Evolutionary conservation across 1,284 basidiomycete species (phyloP).

Genomic region (Rhodotorula sp.): DNA sequence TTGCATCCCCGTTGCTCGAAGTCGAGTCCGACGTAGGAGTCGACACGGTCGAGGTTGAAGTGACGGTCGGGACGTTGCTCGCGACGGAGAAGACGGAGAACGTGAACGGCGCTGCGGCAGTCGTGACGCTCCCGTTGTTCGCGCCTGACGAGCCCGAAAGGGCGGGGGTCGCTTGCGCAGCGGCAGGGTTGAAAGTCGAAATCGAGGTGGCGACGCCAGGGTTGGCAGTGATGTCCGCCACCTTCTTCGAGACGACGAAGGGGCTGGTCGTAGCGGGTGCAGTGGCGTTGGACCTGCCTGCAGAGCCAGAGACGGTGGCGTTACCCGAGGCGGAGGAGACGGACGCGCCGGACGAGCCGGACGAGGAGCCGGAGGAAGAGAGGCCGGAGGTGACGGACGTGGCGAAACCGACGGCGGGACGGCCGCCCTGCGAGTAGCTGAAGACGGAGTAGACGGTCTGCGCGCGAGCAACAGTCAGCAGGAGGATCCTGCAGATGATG

Average conservation of each 20-base stretch:
- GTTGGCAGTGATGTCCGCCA: constrained; percentile 16
- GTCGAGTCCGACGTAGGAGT: not conserved
- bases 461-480: too few relatives aligned
- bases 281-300: not conserved
- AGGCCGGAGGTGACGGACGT: constrained; percentile 24
- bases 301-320: constrained; percentile 11
- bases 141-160: constrained; percentile 3
- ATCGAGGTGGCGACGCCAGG: constrained; percentile 7
- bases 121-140: not conserved
- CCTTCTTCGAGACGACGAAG: constrained; percentile 10
- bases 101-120: constrained; percentile 21
- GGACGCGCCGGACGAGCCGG: not conserved
- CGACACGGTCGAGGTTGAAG: constrained; percentile 2
- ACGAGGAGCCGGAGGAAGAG: not conserved
- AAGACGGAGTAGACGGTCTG: constrained; percentile 34
- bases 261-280: not conserved
- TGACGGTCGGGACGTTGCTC: too few relatives aligned
- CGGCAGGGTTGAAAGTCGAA: constrained; percentile 4
- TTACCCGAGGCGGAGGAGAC: not conserved
- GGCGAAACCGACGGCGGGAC: constrained; percentile 39
- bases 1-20: not conserved
- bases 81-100: constrained; percentile 30
- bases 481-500: too few relatives aligned
- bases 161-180: not conserved
- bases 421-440: constrained; percentile 36